Base-by-base conservation (phyloP, 1,284 basidiomycete species). In the Mrakiaceae sp. region DNA sequence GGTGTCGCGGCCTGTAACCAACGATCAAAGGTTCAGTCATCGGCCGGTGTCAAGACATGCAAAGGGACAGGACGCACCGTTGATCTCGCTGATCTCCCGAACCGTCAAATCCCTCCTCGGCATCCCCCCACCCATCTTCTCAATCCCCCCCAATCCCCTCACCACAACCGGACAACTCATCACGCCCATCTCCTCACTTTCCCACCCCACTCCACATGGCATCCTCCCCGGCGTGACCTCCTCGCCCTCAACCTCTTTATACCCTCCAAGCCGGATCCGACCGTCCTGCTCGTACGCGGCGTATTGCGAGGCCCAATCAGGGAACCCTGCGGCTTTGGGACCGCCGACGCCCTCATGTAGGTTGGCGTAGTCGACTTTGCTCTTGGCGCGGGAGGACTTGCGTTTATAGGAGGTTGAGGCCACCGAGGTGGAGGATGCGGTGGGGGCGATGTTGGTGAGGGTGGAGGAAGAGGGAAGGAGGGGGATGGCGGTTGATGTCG, bases 71-170 rank as follows among this genome's bases (percentile, higher is more conserved):
- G 58, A 55, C 63, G 52, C 27, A 54, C 63, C 65, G 39, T 66
- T 63, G 12, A 63, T 39, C 39, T 54, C 43, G 2, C 61, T 62
- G 39, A 66, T 62, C 11, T 59, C 65, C 4, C 39, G 40, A n/a
- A 78, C 74, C 0, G 72, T 74, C 55, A 77, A 58, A 3, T 46
- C 56, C 14, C 70, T 67, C 5, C 67, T 67, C 5, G 76, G 76
- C 10, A 78, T 61, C 54, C 70, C 71, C 10, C 77, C 77, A 1
- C 77, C 77, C 64, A 77, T 66, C 2, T 69, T 66, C 11, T 68
- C 67, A 14, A 77, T 27, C 27, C 27, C 27, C 27, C 27, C 27
- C 14, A 53, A 44, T 40, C 16, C 49, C n/a, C 59, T 11, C 11
- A 55, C 61, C 3, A 50, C 58, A n/a, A 64, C 50, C 5, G 63